Evolutionary conservation across 116 monocot species (phyloP).

Genomic region (Zostera marina): DNA sequence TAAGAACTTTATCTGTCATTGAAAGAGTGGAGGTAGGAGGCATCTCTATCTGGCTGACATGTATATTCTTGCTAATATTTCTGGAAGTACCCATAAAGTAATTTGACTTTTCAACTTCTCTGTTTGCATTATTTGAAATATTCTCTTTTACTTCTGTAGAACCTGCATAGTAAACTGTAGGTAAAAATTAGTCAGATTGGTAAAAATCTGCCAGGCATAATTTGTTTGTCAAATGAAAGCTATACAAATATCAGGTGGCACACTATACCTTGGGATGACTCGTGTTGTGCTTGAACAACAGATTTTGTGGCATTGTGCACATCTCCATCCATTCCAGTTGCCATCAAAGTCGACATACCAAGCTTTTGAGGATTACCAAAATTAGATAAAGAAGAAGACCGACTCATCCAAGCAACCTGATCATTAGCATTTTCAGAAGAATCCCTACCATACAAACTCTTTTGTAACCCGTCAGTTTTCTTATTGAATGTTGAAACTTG

Average conservation of each 20-base stretch:
- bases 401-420: conserved; percentile 20
- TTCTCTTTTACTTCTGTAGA: conserved; percentile 12
- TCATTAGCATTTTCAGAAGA: conserved; percentile 9
- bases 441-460: not conserved
- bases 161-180: not conserved
- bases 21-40: conserved; percentile 13
- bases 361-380: conserved; percentile 7
- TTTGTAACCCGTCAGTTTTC: conserved; percentile 12
- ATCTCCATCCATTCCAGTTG: conserved; percentile 11
- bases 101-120: conserved; percentile 22
- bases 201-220: too few relatives aligned
- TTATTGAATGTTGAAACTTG: conserved; percentile 15
- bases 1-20: conserved; percentile 4
- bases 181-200: not conserved
- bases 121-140: conserved; percentile 8
- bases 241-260: not conserved
- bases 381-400: conserved; percentile 11
- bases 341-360: conserved; percentile 9
- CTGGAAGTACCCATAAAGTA: conserved; percentile 12
- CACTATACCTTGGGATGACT: conserved; percentile 10
- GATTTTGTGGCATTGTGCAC: conserved; percentile 19
- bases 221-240: not conserved
- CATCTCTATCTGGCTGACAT: conserved; percentile 17
- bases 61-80: conserved; percentile 4
- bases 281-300: conserved; percentile 10